These are phyloP conservation scores for Serendipita sp. DNA, from an alignment of 768 basidiomycete species.

Conservation along the genomic window DNA sequence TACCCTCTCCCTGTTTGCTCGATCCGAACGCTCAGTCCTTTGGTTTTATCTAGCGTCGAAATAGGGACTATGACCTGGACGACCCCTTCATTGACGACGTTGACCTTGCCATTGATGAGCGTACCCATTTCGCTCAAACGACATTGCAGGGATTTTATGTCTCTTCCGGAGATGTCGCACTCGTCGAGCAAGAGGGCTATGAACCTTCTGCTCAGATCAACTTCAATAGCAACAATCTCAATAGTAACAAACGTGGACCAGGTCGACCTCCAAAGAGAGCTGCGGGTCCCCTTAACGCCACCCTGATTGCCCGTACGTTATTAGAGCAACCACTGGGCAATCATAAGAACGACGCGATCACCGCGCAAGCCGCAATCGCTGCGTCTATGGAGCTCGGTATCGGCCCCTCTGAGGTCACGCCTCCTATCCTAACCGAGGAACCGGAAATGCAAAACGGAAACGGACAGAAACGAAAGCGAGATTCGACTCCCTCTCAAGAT, in stretches of 20 bases:
- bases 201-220: neutral
- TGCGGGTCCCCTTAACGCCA: neutral
- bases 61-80: constrained; percentile 62
- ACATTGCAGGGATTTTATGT: constrained; percentile 54
- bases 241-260: neutral
- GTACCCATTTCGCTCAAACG: constrained; percentile 56
- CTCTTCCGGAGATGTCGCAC: constrained; percentile 69
- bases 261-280: neutral
- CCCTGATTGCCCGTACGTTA: neutral
- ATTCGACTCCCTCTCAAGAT: neutral
- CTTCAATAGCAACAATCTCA: neutral
- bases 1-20: too few species aligned
- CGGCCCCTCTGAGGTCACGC: neutral
- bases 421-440: neutral
- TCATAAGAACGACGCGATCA: neutral
- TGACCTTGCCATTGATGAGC: constrained; percentile 77
- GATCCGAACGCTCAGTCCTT: constrained; percentile 1
- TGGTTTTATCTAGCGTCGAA: neutral
- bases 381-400: constrained; percentile 3
- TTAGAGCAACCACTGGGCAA: neutral
- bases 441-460: constrained; percentile 10
- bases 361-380: neutral
- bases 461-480: constrained; percentile 29
- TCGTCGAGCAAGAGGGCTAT: constrained; percentile 33
- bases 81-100: constrained; percentile 99